A percentile compares a stretch with the other conserved stretches of the same genome.
These are phyloP conservation scores for Lipomyces lipofer DNA, from an alignment of 805 yeast genomes.

Conservation along the genomic window DNA sequence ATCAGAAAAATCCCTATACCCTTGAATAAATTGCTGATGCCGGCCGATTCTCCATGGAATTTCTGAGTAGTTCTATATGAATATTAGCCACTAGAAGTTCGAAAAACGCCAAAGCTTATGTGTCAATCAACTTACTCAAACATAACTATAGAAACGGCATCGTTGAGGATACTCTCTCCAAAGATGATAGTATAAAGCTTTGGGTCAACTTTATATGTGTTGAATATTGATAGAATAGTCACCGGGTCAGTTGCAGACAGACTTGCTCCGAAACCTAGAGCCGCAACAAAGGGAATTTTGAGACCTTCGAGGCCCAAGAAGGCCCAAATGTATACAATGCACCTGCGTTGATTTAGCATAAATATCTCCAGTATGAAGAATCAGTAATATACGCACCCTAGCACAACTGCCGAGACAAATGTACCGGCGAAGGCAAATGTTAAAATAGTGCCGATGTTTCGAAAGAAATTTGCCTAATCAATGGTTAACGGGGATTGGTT, in stretches of 20 bases:
- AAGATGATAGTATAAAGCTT: conserved; percentile 94
- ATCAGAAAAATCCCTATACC: conserved; percentile 91
- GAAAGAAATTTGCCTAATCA: conserved; percentile 77
- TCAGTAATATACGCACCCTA: conserved; percentile 61
- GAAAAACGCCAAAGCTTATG: too few relatives aligned
- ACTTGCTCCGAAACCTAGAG: conserved; percentile 96
- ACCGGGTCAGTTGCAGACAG: conserved; percentile 98
- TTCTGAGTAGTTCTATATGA: conserved; percentile 75
- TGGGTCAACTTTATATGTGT: conserved; percentile 97
- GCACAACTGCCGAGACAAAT: conserved; percentile 82
- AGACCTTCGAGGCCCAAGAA: conserved; percentile 86
- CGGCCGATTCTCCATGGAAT: conserved; percentile 82
- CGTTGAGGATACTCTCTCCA: conserved; percentile 93
- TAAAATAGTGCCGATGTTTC: conserved; percentile 85
- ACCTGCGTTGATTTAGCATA: too few relatives aligned
- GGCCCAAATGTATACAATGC: conserved; percentile 85
- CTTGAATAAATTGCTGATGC: conserved; percentile 76
- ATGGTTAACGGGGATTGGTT: neutral
- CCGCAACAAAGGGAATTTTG: conserved; percentile 88
- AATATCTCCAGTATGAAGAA: too few relatives aligned
- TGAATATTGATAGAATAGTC: conserved; percentile 91
- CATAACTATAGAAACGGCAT: conserved; percentile 98
- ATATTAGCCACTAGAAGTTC: neutral
- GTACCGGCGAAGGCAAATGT: conserved; percentile 98
- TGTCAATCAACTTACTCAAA: conserved; percentile 68